These are phyloP conservation scores for Chlamydomonas sp. DNA, from an alignment of 139 green algal genomes.

Conservation along the genomic window DNA sequence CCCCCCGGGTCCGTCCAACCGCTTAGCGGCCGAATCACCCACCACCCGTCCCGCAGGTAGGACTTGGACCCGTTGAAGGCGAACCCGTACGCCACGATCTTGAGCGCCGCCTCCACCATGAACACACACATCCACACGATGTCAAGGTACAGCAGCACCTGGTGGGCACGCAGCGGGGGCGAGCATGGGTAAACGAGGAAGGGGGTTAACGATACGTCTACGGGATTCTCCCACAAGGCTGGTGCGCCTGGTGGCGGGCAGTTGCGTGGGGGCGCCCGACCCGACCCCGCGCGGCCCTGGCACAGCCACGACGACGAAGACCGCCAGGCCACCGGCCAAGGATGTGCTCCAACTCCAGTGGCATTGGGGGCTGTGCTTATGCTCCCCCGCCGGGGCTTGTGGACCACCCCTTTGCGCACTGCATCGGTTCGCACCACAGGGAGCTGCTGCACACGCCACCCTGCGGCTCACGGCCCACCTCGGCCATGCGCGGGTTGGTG, in stretches of 20 bases:
- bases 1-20: no score
- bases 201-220: background rate
- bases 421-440: no score
- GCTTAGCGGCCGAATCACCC: no score
- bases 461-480: background rate
- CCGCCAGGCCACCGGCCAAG: no score
- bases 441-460: background rate
- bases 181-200: background rate
- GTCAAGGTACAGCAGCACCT: conserved; percentile 36
- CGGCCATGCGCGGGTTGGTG: background rate
- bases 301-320: no score
- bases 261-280: no score
- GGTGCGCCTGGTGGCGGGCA: background rate
- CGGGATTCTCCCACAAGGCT: background rate
- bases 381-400: no score
- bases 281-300: no score
- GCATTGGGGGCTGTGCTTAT: no score
- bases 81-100: conserved; percentile 68
- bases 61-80: conserved; percentile 36
- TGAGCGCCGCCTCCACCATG: conserved; percentile 65
- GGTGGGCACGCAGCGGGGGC: conserved; percentile 13
- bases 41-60: conserved; percentile 58
- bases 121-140: conserved; percentile 64
- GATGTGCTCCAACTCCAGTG: no score
- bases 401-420: no score